These are phyloP conservation scores for Arachis stenosperma DNA, from an alignment of 306 rosid species.

Conservation along the genomic window DNA sequence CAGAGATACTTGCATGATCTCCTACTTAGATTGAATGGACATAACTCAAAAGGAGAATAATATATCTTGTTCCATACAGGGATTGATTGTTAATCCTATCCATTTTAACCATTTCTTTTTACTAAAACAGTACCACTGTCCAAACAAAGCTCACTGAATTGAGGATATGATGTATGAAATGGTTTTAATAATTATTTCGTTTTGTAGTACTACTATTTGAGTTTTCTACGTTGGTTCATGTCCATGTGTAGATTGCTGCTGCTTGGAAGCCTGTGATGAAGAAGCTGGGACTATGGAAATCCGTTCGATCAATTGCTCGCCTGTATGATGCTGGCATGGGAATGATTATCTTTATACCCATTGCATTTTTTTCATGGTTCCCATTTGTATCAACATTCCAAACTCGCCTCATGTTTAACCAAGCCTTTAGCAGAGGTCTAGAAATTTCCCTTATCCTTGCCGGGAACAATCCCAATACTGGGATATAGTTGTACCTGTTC, in stretches of 20 bases:
- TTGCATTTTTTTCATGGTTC: conserved; percentile 86
- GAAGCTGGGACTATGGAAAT: conserved; percentile 80
- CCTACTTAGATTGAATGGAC: too few species aligned
- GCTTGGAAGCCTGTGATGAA: conserved; percentile 94
- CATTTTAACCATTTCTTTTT: conserved; percentile 9
- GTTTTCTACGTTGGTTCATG: conserved; percentile 20
- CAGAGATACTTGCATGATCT: neutral
- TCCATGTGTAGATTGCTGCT: conserved; percentile 69
- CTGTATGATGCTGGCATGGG: conserved; percentile 98
- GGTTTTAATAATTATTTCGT: conserved; percentile 20
- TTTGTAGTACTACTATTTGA: conserved; percentile 6
- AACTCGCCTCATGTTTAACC: conserved; percentile 95
- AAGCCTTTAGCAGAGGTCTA: conserved; percentile 92
- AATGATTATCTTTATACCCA: conserved; percentile 82
- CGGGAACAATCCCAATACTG: conserved; percentile 83
- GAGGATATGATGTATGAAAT: conserved; percentile 15
- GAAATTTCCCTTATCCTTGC: conserved; percentile 92
- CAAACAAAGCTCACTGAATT: neutral
- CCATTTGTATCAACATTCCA: conserved; percentile 95
- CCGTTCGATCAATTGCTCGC: conserved; percentile 78
- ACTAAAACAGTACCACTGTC: neutral
- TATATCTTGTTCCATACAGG: neutral
- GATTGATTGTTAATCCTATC: neutral
- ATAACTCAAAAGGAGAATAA: too few species aligned
- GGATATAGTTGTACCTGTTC: conserved; percentile 44